Percentiles rank a stretch among this genome's conserved stretches.
phyloP scores from a whole-genome alignment of 2,329 filamentous ascomycete species.

The Penicillium frequentans region DNA sequence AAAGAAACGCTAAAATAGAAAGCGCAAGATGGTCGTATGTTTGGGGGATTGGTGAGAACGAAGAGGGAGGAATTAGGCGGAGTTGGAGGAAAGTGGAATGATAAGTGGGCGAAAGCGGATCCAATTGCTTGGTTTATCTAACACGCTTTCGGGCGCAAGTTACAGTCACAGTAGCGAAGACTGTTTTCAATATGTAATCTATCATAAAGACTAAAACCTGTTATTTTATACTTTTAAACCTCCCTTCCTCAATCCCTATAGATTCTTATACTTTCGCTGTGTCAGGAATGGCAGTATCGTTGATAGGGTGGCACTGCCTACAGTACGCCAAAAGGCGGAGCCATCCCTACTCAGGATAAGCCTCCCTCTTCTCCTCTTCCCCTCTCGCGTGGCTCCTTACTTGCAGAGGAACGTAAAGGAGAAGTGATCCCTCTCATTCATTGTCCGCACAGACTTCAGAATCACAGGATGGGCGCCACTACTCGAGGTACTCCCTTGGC shows the following conservation, averaged over 20 bases:
- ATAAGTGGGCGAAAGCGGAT: slow-evolving; percentile 16
- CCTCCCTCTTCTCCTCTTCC: slow-evolving; percentile 11
- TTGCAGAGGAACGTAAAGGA: background rate
- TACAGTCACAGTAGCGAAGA: background rate
- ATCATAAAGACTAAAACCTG: background rate
- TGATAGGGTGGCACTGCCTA: background rate
- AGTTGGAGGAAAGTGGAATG: slow-evolving; percentile 6
- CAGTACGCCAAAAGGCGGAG: background rate
- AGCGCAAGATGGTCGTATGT: background rate
- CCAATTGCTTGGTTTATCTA: slow-evolving; percentile 19
- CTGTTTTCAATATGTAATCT: background rate
- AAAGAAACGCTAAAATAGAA: background rate
- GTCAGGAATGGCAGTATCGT: slow-evolving; percentile 4
- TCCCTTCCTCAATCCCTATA: background rate
- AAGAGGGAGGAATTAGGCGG: slow-evolving; percentile 3
- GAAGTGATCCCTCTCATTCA: slow-evolving; percentile 10
- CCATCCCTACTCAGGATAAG: slow-evolving; percentile 19
- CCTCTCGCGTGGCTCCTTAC: slow-evolving; percentile 20
- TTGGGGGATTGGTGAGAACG: background rate
- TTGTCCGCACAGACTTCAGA: background rate
- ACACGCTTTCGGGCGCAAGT: slow-evolving; percentile 27
- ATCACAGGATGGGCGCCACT: slow-evolving; percentile 11
- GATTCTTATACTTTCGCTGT: background rate
- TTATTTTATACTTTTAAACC: background rate
- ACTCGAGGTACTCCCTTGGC: slow-evolving; percentile 6